These are phyloP conservation scores for Colletotrichum liaoningense DNA, from an alignment of 2,329 filamentous ascomycete genomes.

Conservation along the genomic window DNA sequence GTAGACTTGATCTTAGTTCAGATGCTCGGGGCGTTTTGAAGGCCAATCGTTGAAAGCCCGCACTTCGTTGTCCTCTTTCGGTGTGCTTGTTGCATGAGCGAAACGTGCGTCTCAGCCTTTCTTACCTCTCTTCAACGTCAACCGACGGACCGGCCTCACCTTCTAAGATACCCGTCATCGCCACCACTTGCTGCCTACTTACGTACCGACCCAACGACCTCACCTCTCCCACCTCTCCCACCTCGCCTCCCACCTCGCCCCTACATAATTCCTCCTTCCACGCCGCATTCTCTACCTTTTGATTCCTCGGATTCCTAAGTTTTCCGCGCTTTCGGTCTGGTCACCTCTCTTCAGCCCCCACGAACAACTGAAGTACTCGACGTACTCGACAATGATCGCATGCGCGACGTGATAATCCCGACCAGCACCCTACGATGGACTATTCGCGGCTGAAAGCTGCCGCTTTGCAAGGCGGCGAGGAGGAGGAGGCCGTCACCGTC, in stretches of 20 bases:
- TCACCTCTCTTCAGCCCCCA: background rate
- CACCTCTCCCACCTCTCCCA: background rate
- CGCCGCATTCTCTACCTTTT: background rate
- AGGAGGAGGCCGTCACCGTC: conserved; percentile 97
- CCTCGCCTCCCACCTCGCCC: background rate
- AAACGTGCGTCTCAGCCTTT: conserved; percentile 26
- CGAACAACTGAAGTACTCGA: background rate
- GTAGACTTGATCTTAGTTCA: background rate
- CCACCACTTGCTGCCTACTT: conserved; percentile 14
- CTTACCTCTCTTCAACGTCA: conserved; percentile 5
- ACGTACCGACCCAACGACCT: background rate
- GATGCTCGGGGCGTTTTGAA: background rate
- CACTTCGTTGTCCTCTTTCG: background rate
- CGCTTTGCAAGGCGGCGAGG: conserved; percentile 85
- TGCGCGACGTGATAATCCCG: background rate
- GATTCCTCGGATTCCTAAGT: background rate
- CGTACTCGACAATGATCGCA: conserved; percentile 19
- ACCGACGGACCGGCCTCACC: conserved; percentile 9
- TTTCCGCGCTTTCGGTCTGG: background rate
- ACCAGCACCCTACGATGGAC: conserved; percentile 64
- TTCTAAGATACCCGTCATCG: background rate
- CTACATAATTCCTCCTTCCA: background rate
- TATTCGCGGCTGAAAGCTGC: conserved; percentile 84
- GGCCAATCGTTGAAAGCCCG: background rate
- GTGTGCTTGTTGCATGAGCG: conserved; percentile 13